These are phyloP conservation scores for Candida schatavii DNA, from an alignment of 805 yeast genomes.

Conservation along the genomic window DNA sequence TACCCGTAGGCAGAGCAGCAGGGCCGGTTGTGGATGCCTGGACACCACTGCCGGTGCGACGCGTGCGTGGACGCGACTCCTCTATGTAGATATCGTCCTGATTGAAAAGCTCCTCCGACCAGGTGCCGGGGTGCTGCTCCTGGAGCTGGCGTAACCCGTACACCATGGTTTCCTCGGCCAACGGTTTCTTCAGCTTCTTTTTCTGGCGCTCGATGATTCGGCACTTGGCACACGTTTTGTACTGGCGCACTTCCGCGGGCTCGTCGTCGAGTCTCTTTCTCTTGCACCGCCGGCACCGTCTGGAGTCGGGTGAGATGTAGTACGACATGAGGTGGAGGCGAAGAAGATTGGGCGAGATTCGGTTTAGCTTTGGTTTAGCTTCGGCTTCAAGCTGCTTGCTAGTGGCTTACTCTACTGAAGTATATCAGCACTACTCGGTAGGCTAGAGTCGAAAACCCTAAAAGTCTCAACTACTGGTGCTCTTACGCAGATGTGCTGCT, in stretches of 20 bases:
- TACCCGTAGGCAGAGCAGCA: constrained; percentile 4
- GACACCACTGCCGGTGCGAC: background rate
- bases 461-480: too few relatives aligned
- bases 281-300: constrained; percentile 56
- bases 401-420: too few relatives aligned
- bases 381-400: too few relatives aligned
- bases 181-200: constrained; percentile 43
- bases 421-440: too few relatives aligned
- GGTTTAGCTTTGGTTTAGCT: too few relatives aligned
- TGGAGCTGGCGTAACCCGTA: constrained; percentile 45
- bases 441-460: too few relatives aligned
- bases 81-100: constrained; percentile 28
- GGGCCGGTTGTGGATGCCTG: constrained; percentile 4
- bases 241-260: constrained; percentile 54
- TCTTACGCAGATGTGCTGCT: too few relatives aligned
- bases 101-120: constrained; percentile 11
- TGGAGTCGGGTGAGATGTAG: constrained; percentile 15
- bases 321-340: constrained; percentile 3
- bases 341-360: too few relatives aligned
- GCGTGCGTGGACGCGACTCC: constrained; percentile 13
- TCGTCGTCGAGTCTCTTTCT: constrained; percentile 54
- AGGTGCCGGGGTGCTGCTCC: constrained; percentile 22
- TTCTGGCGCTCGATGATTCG: constrained; percentile 51
- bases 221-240: constrained; percentile 58
- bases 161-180: constrained; percentile 46